phyloP scores from a whole-genome alignment of 106 monocot genomes.

The Dendrobium nobile region DNA sequence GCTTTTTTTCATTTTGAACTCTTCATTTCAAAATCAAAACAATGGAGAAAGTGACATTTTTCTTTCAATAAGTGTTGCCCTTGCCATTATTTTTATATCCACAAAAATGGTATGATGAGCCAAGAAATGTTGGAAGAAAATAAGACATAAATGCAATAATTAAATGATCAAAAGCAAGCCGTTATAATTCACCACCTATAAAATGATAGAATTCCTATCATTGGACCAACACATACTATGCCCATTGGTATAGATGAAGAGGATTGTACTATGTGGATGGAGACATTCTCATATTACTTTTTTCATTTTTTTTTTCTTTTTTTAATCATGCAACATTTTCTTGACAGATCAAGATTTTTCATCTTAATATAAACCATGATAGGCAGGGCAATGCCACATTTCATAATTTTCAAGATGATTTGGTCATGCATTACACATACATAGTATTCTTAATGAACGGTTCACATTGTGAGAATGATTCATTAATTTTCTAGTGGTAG shows the following conservation, averaged over 20 bases:
- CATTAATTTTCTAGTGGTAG: neutral
- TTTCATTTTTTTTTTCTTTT: neutral
- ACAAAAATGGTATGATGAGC: too few relatives aligned
- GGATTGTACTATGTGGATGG: neutral
- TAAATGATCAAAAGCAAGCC: too few relatives aligned
- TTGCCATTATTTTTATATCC: neutral
- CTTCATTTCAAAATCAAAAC: neutral
- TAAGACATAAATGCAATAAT: too few relatives aligned
- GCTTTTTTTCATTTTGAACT: neutral
- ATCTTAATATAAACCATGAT: neutral
- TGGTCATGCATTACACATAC: neutral
- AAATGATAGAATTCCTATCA: too few relatives aligned
- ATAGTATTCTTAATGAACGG: neutral
- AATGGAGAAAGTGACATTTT: conserved; percentile 1
- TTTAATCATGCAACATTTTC: neutral
- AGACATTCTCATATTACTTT: neutral
- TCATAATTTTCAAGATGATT: neutral
- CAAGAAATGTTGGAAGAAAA: too few relatives aligned
- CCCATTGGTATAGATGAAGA: too few relatives aligned
- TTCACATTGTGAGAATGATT: neutral
- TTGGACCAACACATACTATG: too few relatives aligned
- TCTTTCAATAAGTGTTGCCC: neutral
- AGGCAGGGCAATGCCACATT: neutral
- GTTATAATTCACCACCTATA: too few relatives aligned
- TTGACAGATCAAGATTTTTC: neutral